A percentile compares a stretch with the other conserved stretches of the same genome.
These are phyloP conservation scores for Trapa incisa DNA, from an alignment of 345 rosid species.

Conservation along the genomic window DNA sequence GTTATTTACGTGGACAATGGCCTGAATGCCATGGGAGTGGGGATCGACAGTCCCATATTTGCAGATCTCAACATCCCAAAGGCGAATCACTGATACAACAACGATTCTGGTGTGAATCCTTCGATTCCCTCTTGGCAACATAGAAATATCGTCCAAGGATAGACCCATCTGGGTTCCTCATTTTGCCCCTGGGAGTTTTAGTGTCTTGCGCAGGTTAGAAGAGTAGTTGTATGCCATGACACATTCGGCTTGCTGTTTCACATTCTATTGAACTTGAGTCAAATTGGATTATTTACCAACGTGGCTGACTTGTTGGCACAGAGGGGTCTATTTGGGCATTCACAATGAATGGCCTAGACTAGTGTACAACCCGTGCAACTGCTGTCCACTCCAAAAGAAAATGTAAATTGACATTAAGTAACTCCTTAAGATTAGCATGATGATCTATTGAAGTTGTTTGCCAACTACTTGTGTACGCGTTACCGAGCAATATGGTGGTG, in stretches of 20 bases:
- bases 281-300: neutral
- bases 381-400: too few relatives aligned
- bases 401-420: too few relatives aligned
- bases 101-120: neutral
- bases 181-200: neutral
- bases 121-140: neutral
- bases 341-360: too few relatives aligned
- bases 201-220: neutral
- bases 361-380: too few relatives aligned
- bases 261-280: neutral
- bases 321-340: too few relatives aligned
- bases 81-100: constrained; percentile 24
- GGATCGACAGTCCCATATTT: constrained; percentile 75
- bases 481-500: constrained; percentile 18
- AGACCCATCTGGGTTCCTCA: neutral
- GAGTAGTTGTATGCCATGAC: neutral
- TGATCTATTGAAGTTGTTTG: neutral
- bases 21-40: constrained; percentile 88
- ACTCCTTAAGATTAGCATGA: too few relatives aligned
- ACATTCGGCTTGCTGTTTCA: neutral
- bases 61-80: constrained; percentile 59
- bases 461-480: neutral
- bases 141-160: neutral
- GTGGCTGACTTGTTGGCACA: neutral
- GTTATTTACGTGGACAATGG: constrained; percentile 91